phyloP scores from a whole-genome alignment of 2,329 filamentous ascomycete species.

The Cordyceps cicadae region DNA sequence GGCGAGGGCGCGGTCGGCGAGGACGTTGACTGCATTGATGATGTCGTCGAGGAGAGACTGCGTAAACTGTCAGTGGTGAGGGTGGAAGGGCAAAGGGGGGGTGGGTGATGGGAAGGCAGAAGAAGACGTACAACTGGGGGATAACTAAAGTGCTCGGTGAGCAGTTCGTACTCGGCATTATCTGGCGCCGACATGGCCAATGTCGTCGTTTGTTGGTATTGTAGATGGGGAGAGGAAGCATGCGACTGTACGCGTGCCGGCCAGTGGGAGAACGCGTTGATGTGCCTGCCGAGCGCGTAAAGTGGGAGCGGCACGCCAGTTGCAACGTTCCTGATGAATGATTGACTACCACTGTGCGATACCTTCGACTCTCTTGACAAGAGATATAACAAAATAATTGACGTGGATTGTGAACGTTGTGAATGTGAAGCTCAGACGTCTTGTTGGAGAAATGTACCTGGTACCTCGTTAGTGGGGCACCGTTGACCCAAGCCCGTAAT shows the following conservation, averaged over 20 bases:
- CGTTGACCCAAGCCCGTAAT: background rate
- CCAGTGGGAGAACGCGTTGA: background rate
- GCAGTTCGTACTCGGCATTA: constrained; percentile 53
- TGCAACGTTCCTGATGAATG: background rate
- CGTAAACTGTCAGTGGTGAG: constrained; percentile 12
- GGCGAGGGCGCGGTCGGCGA: constrained; percentile 82
- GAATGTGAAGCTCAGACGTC: background rate
- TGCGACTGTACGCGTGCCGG: background rate
- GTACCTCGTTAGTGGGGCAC: background rate
- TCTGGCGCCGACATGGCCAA: constrained; percentile 25
- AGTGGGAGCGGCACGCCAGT: background rate
- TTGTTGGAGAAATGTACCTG: background rate
- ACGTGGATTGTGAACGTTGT: too few species aligned
- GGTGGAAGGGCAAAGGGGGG: background rate
- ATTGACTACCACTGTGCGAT: too few species aligned
- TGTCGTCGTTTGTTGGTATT: background rate
- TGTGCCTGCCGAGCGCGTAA: background rate
- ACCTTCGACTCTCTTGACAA: too few species aligned
- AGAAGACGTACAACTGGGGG: constrained; percentile 65
- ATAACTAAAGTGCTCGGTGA: constrained; percentile 94
- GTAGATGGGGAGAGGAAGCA: background rate
- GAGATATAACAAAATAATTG: too few species aligned
- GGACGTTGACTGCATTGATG: constrained; percentile 91
- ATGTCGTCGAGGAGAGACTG: constrained; percentile 94
- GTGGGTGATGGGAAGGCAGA: background rate